Evolutionary conservation across 2,329 filamentous ascomycete species (phyloP).

Genomic region (Triangularia verruculosa): DNA sequence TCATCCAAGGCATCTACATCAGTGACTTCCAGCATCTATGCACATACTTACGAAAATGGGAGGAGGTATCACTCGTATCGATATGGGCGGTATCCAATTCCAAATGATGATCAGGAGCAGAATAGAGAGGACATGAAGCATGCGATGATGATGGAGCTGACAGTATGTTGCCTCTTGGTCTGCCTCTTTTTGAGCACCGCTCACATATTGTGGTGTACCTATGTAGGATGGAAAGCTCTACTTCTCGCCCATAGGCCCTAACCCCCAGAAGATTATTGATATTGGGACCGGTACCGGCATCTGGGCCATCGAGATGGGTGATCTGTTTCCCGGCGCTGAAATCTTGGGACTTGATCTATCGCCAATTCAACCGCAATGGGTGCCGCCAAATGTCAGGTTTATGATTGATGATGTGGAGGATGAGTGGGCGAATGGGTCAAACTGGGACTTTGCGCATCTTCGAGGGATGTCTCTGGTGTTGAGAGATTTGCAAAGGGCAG

Average conservation of each 20-base stretch:
- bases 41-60: conserved; percentile 29
- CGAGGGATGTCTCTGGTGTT: conserved; percentile 3
- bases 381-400: conserved; percentile 17
- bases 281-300: conserved; percentile 14
- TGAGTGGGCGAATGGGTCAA: conserved; percentile 7
- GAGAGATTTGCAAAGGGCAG: neutral
- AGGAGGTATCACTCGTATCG: conserved; percentile 32
- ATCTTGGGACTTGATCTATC: neutral
- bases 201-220: neutral
- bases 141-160: conserved; percentile 36
- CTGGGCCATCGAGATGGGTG: conserved; percentile 16
- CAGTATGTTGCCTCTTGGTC: neutral
- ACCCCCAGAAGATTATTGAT: conserved; percentile 12
- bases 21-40: conserved; percentile 27
- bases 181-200: neutral
- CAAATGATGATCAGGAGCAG: conserved; percentile 46
- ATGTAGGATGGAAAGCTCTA: conserved; percentile 8
- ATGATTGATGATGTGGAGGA: conserved; percentile 17
- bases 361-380: conserved; percentile 2
- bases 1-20: conserved; percentile 24
- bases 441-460: conserved; percentile 4
- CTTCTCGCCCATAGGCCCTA: conserved; percentile 11
- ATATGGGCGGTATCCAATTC: conserved; percentile 31
- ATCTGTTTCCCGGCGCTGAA: conserved; percentile 15
- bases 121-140: conserved; percentile 45